Evolutionary conservation across 2,329 filamentous ascomycete genomes (phyloP).

Genomic region (Ophiostoma sp.): DNA sequence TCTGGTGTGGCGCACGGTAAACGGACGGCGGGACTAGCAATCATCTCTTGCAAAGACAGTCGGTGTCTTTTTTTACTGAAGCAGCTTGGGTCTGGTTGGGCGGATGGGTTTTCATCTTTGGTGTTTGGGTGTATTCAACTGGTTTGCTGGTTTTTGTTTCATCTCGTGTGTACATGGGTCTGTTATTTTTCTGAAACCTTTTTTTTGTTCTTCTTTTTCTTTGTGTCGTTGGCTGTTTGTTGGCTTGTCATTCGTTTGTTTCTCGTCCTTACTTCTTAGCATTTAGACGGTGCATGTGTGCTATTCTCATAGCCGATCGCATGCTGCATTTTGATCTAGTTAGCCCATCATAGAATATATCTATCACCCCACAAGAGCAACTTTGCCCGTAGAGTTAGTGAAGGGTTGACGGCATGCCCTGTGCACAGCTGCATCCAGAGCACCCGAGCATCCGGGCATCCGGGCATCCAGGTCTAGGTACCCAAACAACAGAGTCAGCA

Average conservation of each 20-base stretch:
- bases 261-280: background rate
- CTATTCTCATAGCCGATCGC: background rate
- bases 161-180: background rate
- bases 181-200: background rate
- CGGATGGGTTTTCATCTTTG: background rate
- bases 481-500: background rate
- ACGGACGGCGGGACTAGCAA: background rate
- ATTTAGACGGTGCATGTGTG: background rate
- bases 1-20: background rate
- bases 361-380: background rate
- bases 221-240: background rate
- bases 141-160: background rate
- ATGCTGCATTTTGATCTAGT: background rate
- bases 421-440: conserved; percentile 9
- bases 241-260: background rate
- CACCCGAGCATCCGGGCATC: background rate
- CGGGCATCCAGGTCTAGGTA: background rate
- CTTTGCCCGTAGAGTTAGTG: background rate
- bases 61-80: background rate
- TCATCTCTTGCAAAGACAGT: background rate
- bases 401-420: background rate
- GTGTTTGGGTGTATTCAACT: background rate
- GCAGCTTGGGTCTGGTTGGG: background rate
- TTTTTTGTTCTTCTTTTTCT: background rate
- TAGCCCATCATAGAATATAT: background rate